Evolutionary conservation across 306 rosid genomes (phyloP).

Genomic region (Arachis stenosperma): DNA sequence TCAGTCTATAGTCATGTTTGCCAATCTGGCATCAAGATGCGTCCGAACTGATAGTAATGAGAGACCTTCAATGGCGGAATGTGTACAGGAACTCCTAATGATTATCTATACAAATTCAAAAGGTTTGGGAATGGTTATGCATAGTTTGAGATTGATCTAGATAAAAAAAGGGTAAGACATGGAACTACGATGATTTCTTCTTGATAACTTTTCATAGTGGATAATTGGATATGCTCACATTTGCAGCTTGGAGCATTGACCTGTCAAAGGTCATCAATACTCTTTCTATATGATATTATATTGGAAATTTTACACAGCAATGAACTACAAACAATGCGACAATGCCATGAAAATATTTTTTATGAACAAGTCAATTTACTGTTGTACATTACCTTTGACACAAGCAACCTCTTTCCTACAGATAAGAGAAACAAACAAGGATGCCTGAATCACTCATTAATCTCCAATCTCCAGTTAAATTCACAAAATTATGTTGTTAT

Average conservation of each 20-base stretch:
- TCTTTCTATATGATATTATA: not conserved
- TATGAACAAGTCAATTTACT: not conserved
- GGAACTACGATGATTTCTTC: constrained; percentile 23
- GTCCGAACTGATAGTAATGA: constrained; percentile 77
- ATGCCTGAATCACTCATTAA: constrained; percentile 35
- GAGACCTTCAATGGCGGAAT: constrained; percentile 86
- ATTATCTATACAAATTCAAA: constrained; percentile 73
- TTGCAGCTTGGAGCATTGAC: constrained; percentile 6
- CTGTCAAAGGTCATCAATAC: not conserved
- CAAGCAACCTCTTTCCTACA: constrained; percentile 34
- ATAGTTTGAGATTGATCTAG: constrained; percentile 63
- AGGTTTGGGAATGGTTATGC: constrained; percentile 66
- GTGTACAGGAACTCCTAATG: constrained; percentile 74
- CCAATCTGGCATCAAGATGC: constrained; percentile 91
- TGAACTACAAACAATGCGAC: not conserved
- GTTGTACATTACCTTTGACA: constrained; percentile 55
- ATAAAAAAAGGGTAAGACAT: constrained; percentile 32
- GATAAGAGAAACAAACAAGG: constrained; percentile 44
- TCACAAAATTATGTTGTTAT: constrained; percentile 36
- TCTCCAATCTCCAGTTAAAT: constrained; percentile 35
- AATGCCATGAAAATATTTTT: not conserved
- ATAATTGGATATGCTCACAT: not conserved
- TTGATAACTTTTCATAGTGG: constrained; percentile 9
- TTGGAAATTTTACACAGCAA: not conserved
- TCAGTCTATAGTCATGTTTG: constrained; percentile 84